Base-by-base conservation (phyloP, 495 filamentous ascomycete genomes). In the Annulohypoxylon nitens region DNA sequence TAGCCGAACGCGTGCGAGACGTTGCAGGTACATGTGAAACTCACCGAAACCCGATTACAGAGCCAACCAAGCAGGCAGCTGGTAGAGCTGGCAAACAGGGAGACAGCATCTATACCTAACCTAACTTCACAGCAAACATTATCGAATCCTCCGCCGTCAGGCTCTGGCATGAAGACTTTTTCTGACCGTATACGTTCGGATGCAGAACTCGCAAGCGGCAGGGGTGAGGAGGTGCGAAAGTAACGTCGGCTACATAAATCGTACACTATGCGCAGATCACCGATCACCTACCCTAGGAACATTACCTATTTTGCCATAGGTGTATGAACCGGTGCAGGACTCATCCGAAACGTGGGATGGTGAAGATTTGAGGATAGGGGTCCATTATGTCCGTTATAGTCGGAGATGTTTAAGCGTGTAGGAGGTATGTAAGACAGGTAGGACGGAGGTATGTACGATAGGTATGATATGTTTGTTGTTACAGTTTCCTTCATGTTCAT, bases 241-340 rank as follows among this genome's bases (percentile, higher is more conserved):
- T 61, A 71, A 68, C 67, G 26, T 75, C 62, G 67, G 67, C 54
- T 71, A 37, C 58, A 48, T 53, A 68, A 63, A 53, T 50, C 50
- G 63, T 74, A 43, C 57, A 58, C 25, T 62, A 66, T 37, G 33
- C 66, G 63, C 62, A 74, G 71, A 74, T 74, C 71, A 50, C 36
- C 39, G 30, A 30, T 30, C 30, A 30, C 30, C 30, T 30, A 30
- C 30, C 30, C 30, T 30, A 30, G 30, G 30, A 39, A 66, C 72
- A 41, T 61, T 67, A 47, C 67, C 59, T 75, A 62, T 61, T 74
- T 45, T 43, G 62, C 61, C 61, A 30, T 61, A 34, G 50, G 25
- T 63, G 45, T 63, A 63, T 39, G 26, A 25, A 34, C 26, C 30
- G 18, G n/a, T 8, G 25, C 14, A 57, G 55, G 41, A 73, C 54